These are phyloP conservation scores for Vaccinium corymbosum DNA, from an alignment of 148 eudicot species.

Conservation along the genomic window DNA sequence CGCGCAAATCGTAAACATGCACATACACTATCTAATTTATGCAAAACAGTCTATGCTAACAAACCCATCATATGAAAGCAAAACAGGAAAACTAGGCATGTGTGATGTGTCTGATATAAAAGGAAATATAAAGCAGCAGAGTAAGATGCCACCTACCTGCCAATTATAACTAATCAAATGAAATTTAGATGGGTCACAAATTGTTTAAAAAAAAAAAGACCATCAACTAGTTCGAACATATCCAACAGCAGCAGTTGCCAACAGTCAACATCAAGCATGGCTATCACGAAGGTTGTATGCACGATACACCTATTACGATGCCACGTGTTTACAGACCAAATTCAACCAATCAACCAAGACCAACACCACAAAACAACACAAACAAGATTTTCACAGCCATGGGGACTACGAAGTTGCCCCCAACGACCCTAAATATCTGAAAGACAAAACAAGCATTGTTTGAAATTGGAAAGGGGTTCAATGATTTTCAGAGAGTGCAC, in stretches of 20 bases:
- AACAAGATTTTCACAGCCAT: not conserved
- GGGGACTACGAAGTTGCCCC: not conserved
- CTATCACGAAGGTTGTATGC: not conserved
- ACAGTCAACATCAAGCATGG: not conserved
- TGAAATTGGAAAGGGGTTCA: conserved; percentile 12
- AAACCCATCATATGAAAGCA: not conserved
- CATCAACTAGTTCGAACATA: not conserved
- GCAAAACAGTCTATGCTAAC: not conserved
- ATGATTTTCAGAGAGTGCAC: conserved; percentile 16
- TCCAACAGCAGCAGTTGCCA: conserved; percentile 2
- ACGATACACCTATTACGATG: not conserved
- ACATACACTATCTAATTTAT: not conserved
- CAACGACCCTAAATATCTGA: not conserved
- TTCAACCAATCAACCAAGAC: not conserved
- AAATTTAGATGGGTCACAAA: not conserved
- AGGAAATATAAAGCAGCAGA: not conserved
- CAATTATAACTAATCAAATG: not conserved
- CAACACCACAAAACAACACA: not conserved
- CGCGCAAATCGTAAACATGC: not conserved
- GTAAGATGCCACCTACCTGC: not conserved
- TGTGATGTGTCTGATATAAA: not conserved
- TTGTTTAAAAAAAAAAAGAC: not conserved
- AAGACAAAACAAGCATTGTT: not conserved
- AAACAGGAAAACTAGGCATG: not conserved
- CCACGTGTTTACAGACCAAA: not conserved